Conservation (phyloP, 192 early-diverging fungal genomes). For the Coemansia sp. region DNA sequence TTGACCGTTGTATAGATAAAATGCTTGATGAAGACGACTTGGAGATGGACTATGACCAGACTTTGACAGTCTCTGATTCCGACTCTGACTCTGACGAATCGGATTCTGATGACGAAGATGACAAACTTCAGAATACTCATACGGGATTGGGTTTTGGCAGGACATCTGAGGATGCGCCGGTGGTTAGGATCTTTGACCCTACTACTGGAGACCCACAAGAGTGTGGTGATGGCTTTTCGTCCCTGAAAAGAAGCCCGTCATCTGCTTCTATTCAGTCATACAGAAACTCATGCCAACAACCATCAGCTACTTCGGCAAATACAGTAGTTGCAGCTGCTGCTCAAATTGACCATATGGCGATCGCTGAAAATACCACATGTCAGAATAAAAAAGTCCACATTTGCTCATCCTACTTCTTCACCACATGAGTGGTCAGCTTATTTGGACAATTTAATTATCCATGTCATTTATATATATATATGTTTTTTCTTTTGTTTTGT, state of each 20-base stretch:
- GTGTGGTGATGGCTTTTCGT: neutral
- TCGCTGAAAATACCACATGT: neutral
- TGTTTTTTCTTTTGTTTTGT: neutral
- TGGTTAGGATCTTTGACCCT: neutral
- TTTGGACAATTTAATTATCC: conserved; percentile 7
- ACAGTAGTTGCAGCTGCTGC: neutral
- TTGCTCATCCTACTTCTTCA: neutral
- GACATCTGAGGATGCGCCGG: neutral
- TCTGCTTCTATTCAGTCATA: conserved; percentile 8
- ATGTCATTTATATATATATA: neutral
- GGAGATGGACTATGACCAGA: conserved; percentile 16
- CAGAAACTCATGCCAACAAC: conserved; percentile 4
- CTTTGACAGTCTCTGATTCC: neutral
- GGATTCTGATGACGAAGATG: neutral
- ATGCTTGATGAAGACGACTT: conserved; percentile 35
- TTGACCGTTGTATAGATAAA: conserved; percentile 46
- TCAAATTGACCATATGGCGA: conserved; percentile 1
- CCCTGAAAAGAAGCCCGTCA: conserved; percentile 30
- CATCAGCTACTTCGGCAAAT: neutral
- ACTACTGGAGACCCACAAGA: neutral
- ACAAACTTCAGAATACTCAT: neutral
- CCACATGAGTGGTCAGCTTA: conserved; percentile 5
- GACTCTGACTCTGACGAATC: conserved; percentile 1
- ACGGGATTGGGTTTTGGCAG: neutral
- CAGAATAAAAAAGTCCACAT: neutral